A percentile compares a stretch with the other conserved stretches of the same genome.
Evolutionary conservation across 352 stramenopile species (phyloP).

Genomic region (Pythium rhizo-oryzae): DNA sequence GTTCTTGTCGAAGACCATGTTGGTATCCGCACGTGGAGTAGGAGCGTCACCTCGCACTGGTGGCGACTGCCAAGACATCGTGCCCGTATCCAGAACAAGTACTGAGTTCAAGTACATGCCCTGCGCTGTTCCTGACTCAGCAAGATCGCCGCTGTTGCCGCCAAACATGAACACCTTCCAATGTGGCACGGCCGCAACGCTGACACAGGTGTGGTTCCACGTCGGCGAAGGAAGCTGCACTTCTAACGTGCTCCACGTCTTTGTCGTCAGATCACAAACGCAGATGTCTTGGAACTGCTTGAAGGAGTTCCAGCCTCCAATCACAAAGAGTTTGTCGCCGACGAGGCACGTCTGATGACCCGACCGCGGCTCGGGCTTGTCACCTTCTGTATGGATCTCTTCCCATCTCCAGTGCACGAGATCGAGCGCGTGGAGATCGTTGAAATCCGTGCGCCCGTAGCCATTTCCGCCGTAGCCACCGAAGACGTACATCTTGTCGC

Average conservation of each 20-base stretch:
- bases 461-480: constrained; percentile 96
- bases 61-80: constrained; percentile 71
- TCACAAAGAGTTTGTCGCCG: constrained; percentile 92
- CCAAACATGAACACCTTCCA: constrained; percentile 99
- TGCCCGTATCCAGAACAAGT: constrained; percentile 92
- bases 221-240: constrained; percentile 65
- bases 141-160: constrained; percentile 94
- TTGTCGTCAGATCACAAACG: constrained; percentile 88
- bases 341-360: constrained; percentile 93
- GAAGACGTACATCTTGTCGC: constrained; percentile 94
- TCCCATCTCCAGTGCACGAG: constrained; percentile 92
- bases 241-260: constrained; percentile 81
- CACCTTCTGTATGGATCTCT: constrained; percentile 82
- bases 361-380: constrained; percentile 91
- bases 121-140: constrained; percentile 83
- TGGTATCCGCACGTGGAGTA: constrained; percentile 90
- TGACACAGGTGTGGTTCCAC: constrained; percentile 96
- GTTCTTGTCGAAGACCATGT: constrained; percentile 93
- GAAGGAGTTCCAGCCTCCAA: constrained; percentile 96
- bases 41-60: constrained; percentile 78
- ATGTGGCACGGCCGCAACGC: constrained; percentile 94
- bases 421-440: constrained; percentile 93
- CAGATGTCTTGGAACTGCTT: constrained; percentile 97
- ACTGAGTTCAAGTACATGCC: constrained; percentile 91
- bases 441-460: constrained; percentile 95